A percentile compares a stretch with the other conserved stretches of the same genome.
Conservation (phyloP, 441 rosid genomes). For the Erodium chrysanthum region DNA sequence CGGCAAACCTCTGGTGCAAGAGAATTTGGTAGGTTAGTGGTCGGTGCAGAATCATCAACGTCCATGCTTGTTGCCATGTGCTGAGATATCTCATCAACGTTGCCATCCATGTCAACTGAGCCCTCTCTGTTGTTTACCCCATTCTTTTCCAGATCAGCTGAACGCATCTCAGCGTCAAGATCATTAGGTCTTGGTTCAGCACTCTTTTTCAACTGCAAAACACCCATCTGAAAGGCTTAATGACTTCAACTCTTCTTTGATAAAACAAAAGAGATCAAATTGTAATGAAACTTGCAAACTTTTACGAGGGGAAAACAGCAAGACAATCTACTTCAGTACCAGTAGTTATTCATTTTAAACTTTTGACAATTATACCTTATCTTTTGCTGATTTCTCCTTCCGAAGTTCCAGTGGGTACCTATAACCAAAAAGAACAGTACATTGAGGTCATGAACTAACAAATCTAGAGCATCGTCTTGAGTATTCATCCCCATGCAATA, state of each 20-base stretch:
- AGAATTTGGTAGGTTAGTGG: constrained; percentile 36
- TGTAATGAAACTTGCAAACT: not conserved
- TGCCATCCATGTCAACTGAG: constrained; percentile 32
- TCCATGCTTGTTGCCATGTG: constrained; percentile 31
- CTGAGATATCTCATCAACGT: constrained; percentile 44
- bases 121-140: constrained; percentile 27
- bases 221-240: constrained; percentile 7
- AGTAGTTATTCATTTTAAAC: constrained; percentile 3
- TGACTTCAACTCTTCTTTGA: not conserved
- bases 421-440: not conserved
- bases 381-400: constrained; percentile 83
- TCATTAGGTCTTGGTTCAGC: constrained; percentile 33
- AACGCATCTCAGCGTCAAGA: constrained; percentile 29
- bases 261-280: not conserved
- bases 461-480: not conserved
- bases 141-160: constrained; percentile 32
- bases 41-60: constrained; percentile 28
- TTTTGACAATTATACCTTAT: constrained; percentile 41
- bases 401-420: constrained; percentile 95
- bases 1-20: constrained; percentile 60
- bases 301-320: not conserved
- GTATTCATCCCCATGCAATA: not conserved
- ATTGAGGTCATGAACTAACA: constrained; percentile 8
- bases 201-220: constrained; percentile 53
- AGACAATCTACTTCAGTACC: not conserved